A percentile compares a stretch with the other conserved stretches of the same genome.
Evolutionary conservation across 345 rosid genomes (phyloP).

Genomic region (Geranium brycei): DNA sequence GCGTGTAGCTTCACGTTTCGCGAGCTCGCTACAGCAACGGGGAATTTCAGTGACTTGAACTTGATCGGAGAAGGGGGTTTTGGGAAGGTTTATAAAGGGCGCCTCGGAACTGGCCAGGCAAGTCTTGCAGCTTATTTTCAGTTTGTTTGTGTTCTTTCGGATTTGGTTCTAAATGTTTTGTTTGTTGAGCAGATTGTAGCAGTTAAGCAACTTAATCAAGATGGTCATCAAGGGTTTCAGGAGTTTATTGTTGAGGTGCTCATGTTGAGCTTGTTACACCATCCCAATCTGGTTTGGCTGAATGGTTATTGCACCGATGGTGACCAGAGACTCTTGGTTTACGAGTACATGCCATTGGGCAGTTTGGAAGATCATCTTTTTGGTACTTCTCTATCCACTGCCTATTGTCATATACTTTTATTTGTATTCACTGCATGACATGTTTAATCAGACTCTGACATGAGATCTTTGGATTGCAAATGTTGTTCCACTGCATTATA

Average conservation of each 20-base stretch:
- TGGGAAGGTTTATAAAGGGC: constrained; percentile 85
- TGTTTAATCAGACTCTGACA: background rate
- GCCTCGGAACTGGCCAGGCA: constrained; percentile 67
- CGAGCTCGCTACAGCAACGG: constrained; percentile 63
- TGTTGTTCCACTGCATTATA: too few relatives aligned
- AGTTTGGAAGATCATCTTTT: constrained; percentile 93
- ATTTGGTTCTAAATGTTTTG: background rate
- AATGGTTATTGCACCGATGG: constrained; percentile 88
- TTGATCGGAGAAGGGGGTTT: constrained; percentile 95
- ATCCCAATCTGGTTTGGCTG: constrained; percentile 74
- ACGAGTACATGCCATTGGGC: constrained; percentile 90
- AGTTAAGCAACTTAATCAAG: constrained; percentile 75
- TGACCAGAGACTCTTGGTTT: constrained; percentile 89
- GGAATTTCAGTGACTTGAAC: constrained; percentile 62
- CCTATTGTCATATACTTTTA: too few relatives aligned
- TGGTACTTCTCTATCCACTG: constrained; percentile 26
- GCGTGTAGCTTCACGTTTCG: constrained; percentile 77
- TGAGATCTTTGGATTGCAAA: too few relatives aligned
- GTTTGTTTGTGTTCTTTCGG: background rate
- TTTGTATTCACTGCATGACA: too few relatives aligned
- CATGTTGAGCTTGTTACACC: constrained; percentile 87
- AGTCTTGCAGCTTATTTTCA: constrained; percentile 5
- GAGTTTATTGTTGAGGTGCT: constrained; percentile 96
- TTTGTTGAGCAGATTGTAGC: constrained; percentile 59
- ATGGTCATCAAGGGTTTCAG: constrained; percentile 78